Evolutionary conservation across 2,329 filamentous ascomycete species (phyloP).

Genomic region (Alternaria arbusti): DNA sequence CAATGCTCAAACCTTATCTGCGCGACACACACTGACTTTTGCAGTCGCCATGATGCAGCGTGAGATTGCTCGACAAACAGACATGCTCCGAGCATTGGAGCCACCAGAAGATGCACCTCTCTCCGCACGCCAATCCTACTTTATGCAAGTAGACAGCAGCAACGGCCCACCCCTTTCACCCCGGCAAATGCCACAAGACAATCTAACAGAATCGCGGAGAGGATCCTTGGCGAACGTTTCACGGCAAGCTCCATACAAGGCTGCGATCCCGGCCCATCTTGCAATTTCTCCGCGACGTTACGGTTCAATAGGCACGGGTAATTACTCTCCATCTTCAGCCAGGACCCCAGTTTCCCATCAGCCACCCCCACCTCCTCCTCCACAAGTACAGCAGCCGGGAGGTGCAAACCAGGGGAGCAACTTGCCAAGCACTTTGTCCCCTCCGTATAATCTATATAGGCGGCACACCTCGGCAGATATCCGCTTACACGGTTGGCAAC

Average conservation of each 20-base stretch:
- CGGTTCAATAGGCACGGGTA: constrained; percentile 80
- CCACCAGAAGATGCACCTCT: constrained; percentile 66
- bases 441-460: constrained; percentile 72
- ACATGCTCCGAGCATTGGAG: constrained; percentile 63
- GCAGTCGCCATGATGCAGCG: constrained; percentile 62
- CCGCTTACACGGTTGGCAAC: constrained; percentile 72
- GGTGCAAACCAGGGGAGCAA: constrained; percentile 54
- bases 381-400: constrained; percentile 67
- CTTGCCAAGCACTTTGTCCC: constrained; percentile 55
- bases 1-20: constrained; percentile 28
- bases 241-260: constrained; percentile 72
- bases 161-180: constrained; percentile 81
- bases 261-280: constrained; percentile 81
- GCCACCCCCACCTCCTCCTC: constrained; percentile 66
- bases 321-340: constrained; percentile 73
- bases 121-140: constrained; percentile 61
- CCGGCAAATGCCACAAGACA: constrained; percentile 81
- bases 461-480: constrained; percentile 97
- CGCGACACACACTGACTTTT: constrained; percentile 26
- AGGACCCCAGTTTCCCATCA: constrained; percentile 72
- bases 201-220: constrained; percentile 68
- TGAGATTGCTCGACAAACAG: constrained; percentile 67
- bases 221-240: constrained; percentile 64
- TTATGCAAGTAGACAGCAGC: constrained; percentile 48
- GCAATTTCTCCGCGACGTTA: constrained; percentile 80